Evolutionary conservation across 2,329 filamentous ascomycete genomes (phyloP), one percentile per base, ranked within the genome.

Genomic region (Colletotrichum sp.): DNA sequence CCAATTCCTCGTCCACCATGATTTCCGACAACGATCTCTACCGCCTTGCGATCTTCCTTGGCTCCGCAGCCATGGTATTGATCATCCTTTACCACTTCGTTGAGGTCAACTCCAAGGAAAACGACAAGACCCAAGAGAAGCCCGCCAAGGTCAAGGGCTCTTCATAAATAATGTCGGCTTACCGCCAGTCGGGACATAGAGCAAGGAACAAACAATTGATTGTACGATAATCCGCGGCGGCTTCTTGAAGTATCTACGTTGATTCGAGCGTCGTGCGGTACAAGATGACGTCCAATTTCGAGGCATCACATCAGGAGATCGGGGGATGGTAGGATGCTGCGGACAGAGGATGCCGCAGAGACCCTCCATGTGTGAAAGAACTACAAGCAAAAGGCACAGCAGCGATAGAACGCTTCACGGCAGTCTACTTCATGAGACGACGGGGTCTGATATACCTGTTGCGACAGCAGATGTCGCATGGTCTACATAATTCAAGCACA

Each of bases 61-160:
- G 97, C 87, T 94, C 93, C 71, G 91, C 93, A 55, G 92, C 96
- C 77, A 96, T 98, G 95, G 89, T 98, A 59, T 90, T 99, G 77
- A 98, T 98, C 79, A 92, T 99, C 34, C 86, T 98, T 32, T 98
- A 99, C 86, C 96, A 98, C 85, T 98, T 97, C 87, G 92, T 99
- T 81, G 96, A 98, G 84, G 91, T 98, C 87, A 98, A 99, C 83
- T 92, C 95, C n/a, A 89, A 80, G 73, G 82, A 85, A 62, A 77
- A 82, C 63, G 81, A 76, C 6, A 69, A 82, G 67, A 76, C 78
- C 63, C 81, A 82, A 72, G 78, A 81, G 38, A 81, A 78, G 56
- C 78, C 80, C 4, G 76, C 26, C 24, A 76, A 76, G 71, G 26
- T n/a, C 12, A 76, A 75, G 58, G 71, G 71, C n/a, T 59, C 48